Evolutionary conservation across 2,329 filamentous ascomycete species (phyloP), one percentile per base, ranked within the genome.

Genomic region (Fusarium torulosum): DNA sequence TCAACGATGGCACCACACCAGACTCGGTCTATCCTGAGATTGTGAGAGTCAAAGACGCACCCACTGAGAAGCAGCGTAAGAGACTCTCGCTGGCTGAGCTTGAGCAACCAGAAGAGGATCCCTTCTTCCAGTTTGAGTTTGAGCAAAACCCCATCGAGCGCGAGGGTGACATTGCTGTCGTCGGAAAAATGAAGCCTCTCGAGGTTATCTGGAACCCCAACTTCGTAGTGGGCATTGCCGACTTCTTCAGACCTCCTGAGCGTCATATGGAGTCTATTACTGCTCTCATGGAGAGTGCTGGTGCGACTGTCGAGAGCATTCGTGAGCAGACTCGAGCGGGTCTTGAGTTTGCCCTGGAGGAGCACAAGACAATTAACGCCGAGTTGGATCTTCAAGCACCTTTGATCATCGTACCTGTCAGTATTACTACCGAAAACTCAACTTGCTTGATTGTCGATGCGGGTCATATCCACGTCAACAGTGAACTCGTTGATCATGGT

Each of bases 241-340:
- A 94, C 71, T 99, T 99, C 82, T 99, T 99, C 83, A 91, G 95
- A 66, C 96, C 96, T 1, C 96, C 96, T 0, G 94, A 97, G 77
- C 87, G 94, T 50, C 96, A 99, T 76, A 97, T 99, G 94, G 96
- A 99, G 76, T 99, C 96, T 11, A 97, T 99, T 71, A 91, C 90
- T 14, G 96, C 96, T 3, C 85, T 99, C 56, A 93, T 99, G 89
- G 96, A 99, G 78, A 93, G 91, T 45, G 96, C 96, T 7, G 94
- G 96, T 23, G 95, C 95, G 3, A 99, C 96, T 0, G 95, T 99
- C 0, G 95, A 99, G 79, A 95, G 94, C 9, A 84, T 99, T 59
- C 88, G 96, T 33, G 94, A 98, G 77, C 96, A 99, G 80, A 99
- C 96, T 6, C 88, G 96, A 76, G 95, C 96, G 49, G 95, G 96